A percentile compares a stretch with the other conserved stretches of the same genome.
Conservation (phyloP, 1,284 basidiomycete genomes). For the Peniophora sp. region DNA sequence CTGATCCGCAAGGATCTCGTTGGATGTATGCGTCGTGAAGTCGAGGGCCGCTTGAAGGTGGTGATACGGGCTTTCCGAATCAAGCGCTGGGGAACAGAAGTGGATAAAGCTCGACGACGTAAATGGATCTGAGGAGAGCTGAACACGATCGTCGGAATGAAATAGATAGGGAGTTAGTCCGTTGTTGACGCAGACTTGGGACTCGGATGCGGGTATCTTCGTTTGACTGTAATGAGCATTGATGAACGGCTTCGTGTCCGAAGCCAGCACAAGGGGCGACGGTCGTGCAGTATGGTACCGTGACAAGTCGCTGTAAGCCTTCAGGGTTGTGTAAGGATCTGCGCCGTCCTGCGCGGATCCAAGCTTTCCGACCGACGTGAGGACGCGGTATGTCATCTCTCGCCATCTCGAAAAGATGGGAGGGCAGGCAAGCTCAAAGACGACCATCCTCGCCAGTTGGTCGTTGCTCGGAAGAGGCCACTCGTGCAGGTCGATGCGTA, state of each 20-base stretch:
- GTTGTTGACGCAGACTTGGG: constrained; percentile 25
- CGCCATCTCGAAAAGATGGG: constrained; percentile 35
- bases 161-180: constrained; percentile 20
- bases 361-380: constrained; percentile 15
- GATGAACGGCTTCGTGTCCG: constrained; percentile 30
- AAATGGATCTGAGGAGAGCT: not conserved
- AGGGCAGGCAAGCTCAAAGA: constrained; percentile 41
- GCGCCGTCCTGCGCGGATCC: too few species aligned
- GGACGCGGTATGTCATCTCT: constrained; percentile 27
- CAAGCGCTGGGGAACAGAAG: constrained; percentile 24
- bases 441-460: not conserved
- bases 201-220: constrained; percentile 18
- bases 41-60: constrained; percentile 28
- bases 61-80: constrained; percentile 21
- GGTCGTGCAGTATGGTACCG: not conserved
- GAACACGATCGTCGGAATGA: not conserved
- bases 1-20: constrained; percentile 35
- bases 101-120: constrained; percentile 8
- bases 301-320: not conserved
- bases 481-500: not conserved
- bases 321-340: not conserved
- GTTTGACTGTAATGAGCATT: constrained; percentile 26
- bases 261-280: constrained; percentile 26
- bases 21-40: constrained; percentile 30
- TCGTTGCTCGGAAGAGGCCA: not conserved